Evolutionary conservation across 163 green algal genomes (phyloP).

Genomic region (Chloromonas sp.): DNA sequence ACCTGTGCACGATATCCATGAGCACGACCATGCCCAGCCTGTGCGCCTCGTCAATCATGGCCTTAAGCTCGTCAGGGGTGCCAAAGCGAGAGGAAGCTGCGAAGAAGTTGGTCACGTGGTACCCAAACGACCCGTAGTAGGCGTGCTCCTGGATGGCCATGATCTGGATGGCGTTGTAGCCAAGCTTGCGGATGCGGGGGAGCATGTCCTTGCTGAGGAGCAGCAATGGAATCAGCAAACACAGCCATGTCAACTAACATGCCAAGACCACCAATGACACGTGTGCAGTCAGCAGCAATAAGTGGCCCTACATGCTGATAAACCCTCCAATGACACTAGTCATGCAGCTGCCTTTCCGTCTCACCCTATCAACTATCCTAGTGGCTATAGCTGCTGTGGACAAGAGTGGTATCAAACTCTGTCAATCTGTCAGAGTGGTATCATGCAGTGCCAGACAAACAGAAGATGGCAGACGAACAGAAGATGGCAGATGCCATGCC

Average conservation of each 20-base stretch:
- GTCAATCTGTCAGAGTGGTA: too few species aligned
- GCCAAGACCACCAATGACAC: too few species aligned
- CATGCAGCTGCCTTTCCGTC: neutral
- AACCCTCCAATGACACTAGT: neutral
- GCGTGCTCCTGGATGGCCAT: constrained; percentile 89
- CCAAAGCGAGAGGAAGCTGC: constrained; percentile 65
- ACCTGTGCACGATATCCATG: constrained; percentile 48
- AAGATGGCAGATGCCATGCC: too few species aligned
- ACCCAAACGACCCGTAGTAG: constrained; percentile 90
- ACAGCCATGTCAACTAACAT: too few species aligned
- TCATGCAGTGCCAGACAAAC: too few species aligned
- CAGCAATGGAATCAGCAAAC: too few species aligned
- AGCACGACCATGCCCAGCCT: constrained; percentile 81
- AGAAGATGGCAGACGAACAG: too few species aligned
- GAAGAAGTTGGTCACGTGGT: constrained; percentile 99
- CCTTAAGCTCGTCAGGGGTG: constrained; percentile 96
- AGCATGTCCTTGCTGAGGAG: constrained; percentile 54
- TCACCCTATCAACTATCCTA: neutral
- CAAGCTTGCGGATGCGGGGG: constrained; percentile 85
- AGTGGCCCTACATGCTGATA: neutral
- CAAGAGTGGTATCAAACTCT: too few species aligned
- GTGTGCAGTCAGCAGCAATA: neutral
- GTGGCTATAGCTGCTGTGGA: neutral
- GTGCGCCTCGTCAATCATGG: constrained; percentile 86
- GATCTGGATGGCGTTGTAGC: constrained; percentile 98